Conservation (phyloP, 371 early-diverging fungal species). For the Mortierella sp. region DNA sequence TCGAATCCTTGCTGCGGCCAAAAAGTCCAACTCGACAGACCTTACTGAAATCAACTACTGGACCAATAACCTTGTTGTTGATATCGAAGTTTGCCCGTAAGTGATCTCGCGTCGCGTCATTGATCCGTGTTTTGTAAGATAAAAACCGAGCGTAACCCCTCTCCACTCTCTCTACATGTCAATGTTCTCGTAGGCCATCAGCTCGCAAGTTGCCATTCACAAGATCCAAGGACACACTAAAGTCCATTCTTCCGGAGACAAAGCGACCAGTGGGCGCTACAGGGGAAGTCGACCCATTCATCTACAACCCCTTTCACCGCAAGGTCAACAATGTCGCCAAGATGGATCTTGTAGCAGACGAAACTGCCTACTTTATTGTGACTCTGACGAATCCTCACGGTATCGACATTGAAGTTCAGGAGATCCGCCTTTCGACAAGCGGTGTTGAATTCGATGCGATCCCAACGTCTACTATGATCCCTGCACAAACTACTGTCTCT, state of each 20-base stretch:
- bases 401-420: slow-evolving; percentile 83
- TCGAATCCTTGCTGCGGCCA: slow-evolving; percentile 66
- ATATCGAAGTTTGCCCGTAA: slow-evolving; percentile 60
- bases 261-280: slow-evolving; percentile 27
- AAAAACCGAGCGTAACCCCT: too few species aligned
- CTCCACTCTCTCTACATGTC: neutral
- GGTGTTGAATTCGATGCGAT: slow-evolving; percentile 73
- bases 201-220: slow-evolving; percentile 58
- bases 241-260: slow-evolving; percentile 44
- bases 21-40: slow-evolving; percentile 48
- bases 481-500: slow-evolving; percentile 71
- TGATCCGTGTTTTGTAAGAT: neutral
- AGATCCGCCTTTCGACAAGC: slow-evolving; percentile 72
- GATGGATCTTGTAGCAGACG: slow-evolving; percentile 71
- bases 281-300: slow-evolving; percentile 72
- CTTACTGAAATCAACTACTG: slow-evolving; percentile 59
- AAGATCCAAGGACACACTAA: slow-evolving; percentile 51
- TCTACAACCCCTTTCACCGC: slow-evolving; percentile 81
- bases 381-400: slow-evolving; percentile 83
- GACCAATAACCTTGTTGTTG: slow-evolving; percentile 55
- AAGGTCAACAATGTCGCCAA: slow-evolving; percentile 49
- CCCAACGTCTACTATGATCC: slow-evolving; percentile 72
- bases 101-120: neutral
- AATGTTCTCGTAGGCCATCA: slow-evolving; percentile 47
- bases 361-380: slow-evolving; percentile 78